Percentiles rank a stretch among this genome's conserved stretches.
phyloP scores from a whole-genome alignment of 164 flowering plant genomes.

The Hamamelis virginiana region DNA sequence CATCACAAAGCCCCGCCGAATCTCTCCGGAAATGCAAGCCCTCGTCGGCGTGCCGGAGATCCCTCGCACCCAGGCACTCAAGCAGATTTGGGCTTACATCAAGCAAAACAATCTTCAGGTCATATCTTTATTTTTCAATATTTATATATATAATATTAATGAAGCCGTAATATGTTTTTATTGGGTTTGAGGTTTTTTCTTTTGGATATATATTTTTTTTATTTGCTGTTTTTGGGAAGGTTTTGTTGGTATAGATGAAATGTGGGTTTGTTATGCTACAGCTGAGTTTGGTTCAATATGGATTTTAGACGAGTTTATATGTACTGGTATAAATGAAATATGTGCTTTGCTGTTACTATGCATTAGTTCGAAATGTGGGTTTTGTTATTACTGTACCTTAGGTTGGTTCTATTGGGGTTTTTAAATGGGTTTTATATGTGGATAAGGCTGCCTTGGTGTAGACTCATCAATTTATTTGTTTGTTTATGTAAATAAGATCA shows the following conservation, averaged over 20 bases:
- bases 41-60: slow-evolving; percentile 73
- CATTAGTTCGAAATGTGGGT: neutral
- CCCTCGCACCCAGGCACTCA: slow-evolving; percentile 86
- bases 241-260: neutral
- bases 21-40: slow-evolving; percentile 79
- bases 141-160: neutral
- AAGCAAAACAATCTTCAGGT: slow-evolving; percentile 66
- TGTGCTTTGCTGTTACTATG: neutral
- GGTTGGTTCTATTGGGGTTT: neutral
- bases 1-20: slow-evolving; percentile 68
- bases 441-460: neutral
- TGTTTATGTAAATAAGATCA: no score
- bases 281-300: neutral
- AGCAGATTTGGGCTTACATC: slow-evolving; percentile 89
- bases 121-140: neutral
- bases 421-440: neutral
- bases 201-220: neutral
- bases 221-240: neutral
- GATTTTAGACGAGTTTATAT: slow-evolving; percentile 1
- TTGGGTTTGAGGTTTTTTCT: neutral
- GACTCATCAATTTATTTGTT: no score
- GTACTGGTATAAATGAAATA: neutral
- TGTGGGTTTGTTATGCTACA: neutral
- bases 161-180: neutral
- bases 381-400: neutral